These are phyloP conservation scores for Harringtonia aguacate DNA, from an alignment of 2,329 filamentous ascomycete genomes.

Conservation along the genomic window DNA sequence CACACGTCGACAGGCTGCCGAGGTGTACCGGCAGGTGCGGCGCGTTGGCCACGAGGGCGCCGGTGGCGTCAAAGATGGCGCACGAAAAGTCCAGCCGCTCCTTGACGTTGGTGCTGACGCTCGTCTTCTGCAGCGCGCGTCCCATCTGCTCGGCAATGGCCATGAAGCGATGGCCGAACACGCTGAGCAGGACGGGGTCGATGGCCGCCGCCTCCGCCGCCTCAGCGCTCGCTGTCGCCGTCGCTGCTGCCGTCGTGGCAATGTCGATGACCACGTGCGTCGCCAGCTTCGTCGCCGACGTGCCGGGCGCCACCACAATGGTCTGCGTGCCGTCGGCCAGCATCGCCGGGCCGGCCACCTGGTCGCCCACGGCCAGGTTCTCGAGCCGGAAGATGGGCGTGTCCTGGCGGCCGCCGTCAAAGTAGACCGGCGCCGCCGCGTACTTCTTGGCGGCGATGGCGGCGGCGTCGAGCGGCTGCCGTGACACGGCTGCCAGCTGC, in stretches of 20 bases:
- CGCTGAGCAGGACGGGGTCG: constrained; percentile 66
- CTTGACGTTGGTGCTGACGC: constrained; percentile 71
- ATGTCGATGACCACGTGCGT: constrained; percentile 84
- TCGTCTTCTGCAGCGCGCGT: constrained; percentile 66
- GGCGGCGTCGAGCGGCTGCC: constrained; percentile 25
- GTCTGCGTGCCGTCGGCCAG: constrained; percentile 84
- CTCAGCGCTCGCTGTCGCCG: constrained; percentile 12
- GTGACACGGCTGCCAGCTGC: constrained; percentile 61
- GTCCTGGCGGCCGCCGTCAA: constrained; percentile 66
- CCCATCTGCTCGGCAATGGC: constrained; percentile 81
- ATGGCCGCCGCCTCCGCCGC: constrained; percentile 33
- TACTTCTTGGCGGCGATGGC: constrained; percentile 40
- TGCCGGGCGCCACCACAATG: constrained; percentile 74
- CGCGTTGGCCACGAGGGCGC: constrained; percentile 68
- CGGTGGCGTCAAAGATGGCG: constrained; percentile 66
- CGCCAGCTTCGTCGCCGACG: constrained; percentile 66
- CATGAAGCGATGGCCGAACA: constrained; percentile 78
- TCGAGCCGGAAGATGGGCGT: constrained; percentile 78
- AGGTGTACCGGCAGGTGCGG: constrained; percentile 75
- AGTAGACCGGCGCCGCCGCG: constrained; percentile 63
- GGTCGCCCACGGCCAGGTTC: constrained; percentile 60
- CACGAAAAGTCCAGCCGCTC: constrained; percentile 78
- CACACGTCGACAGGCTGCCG: constrained; percentile 78
- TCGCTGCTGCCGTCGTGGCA: constrained; percentile 4
- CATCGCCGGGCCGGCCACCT: constrained; percentile 70